Percentiles rank a stretch among this genome's conserved stretches.
Conservation (phyloP, 768 basidiomycete species). For the Podaxis mareebaensis region DNA sequence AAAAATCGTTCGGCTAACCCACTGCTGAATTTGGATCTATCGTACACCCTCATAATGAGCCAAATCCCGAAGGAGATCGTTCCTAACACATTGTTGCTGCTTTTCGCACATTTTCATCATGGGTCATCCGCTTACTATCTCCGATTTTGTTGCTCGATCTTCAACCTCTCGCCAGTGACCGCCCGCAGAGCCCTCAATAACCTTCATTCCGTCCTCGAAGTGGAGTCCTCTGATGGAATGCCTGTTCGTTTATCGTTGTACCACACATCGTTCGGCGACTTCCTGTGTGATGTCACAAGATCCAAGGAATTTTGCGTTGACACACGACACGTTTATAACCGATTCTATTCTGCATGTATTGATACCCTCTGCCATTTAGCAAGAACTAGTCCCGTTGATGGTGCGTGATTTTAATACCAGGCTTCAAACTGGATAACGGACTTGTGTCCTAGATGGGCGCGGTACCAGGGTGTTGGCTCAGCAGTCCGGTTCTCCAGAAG, state of each 20-base stretch:
- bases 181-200: background rate
- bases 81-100: background rate
- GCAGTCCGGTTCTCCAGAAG: too few relatives aligned
- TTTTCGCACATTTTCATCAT: background rate
- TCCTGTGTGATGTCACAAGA: background rate
- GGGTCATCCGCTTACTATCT: background rate
- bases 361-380: too few relatives aligned
- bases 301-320: background rate
- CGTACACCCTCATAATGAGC: background rate
- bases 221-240: background rate
- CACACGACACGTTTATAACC: background rate
- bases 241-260: background rate
- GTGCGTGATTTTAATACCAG: too few relatives aligned
- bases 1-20: background rate
- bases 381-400: too few relatives aligned
- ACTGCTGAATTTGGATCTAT: background rate
- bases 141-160: too few relatives aligned
- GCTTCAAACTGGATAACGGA: too few relatives aligned
- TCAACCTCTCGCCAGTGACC: background rate
- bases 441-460: too few relatives aligned
- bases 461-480: too few relatives aligned
- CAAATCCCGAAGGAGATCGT: background rate
- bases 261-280: background rate
- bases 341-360: background rate
- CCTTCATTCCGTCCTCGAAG: background rate